Conservation (phyloP, 257 asterid genomes). For the Jacaranda copaia region DNA sequence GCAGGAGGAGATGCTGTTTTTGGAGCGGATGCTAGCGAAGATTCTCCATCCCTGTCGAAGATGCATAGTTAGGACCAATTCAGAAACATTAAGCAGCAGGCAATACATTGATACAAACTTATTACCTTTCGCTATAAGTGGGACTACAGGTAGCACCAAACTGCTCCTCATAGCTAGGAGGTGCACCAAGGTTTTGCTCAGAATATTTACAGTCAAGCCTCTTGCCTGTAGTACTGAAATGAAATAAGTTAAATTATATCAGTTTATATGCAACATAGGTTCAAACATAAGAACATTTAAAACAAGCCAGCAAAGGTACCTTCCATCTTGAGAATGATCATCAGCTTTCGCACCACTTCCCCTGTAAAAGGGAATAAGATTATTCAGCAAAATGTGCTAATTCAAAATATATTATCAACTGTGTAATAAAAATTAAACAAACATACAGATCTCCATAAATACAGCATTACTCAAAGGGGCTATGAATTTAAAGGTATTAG, state of each 20-base stretch:
- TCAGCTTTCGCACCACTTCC: constrained; percentile 76
- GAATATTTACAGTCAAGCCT: constrained; percentile 63
- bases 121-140: constrained; percentile 69
- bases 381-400: constrained; percentile 1
- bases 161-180: constrained; percentile 92
- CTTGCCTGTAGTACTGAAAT: constrained; percentile 51
- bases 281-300: constrained; percentile 22
- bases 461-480: constrained; percentile 15
- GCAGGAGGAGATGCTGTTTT: constrained; percentile 62
- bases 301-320: constrained; percentile 49
- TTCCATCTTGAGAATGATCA: constrained; percentile 82
- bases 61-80: constrained; percentile 35
- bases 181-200: constrained; percentile 71
- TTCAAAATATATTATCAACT: background rate
- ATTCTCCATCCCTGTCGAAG: constrained; percentile 70
- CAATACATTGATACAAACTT: constrained; percentile 26
- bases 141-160: constrained; percentile 74
- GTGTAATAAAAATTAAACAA: background rate
- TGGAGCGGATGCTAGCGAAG: constrained; percentile 65
- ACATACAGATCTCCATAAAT: background rate
- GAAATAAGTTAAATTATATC: background rate
- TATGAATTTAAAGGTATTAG: background rate
- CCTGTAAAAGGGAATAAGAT: constrained; percentile 40
- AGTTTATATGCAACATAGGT: constrained; percentile 9
- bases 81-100: constrained; percentile 31